Evolutionary conservation across 192 early-diverging fungal species (phyloP).

Genomic region (Gamsiella multidivaricata): DNA sequence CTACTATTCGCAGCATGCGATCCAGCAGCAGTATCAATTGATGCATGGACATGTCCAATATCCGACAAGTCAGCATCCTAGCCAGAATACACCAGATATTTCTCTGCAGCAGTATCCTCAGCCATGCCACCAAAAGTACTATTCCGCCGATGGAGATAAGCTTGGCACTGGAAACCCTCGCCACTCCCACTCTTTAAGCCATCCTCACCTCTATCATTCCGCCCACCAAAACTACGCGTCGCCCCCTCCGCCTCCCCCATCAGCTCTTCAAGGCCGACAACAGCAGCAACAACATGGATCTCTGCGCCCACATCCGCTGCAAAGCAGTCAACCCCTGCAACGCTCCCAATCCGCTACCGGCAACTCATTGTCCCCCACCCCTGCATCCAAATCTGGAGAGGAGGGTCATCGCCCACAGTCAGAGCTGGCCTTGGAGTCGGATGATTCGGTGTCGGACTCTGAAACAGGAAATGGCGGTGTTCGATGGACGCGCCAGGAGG

Average conservation of each 20-base stretch:
- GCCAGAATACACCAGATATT: background rate
- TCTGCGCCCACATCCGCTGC: background rate
- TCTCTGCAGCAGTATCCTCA: background rate
- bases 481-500: slow-evolving; percentile 46
- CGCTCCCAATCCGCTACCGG: slow-evolving; percentile 15
- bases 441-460: slow-evolving; percentile 30
- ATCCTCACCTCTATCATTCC: background rate
- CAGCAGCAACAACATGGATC: slow-evolving; percentile 8
- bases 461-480: slow-evolving; percentile 3
- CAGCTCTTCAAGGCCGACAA: background rate
- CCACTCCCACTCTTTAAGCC: slow-evolving; percentile 1
- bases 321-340: slow-evolving; percentile 14
- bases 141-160: too few species aligned
- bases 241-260: slow-evolving; percentile 21
- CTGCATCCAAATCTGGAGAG: background rate
- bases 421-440: slow-evolving; percentile 22
- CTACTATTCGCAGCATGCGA: too few species aligned
- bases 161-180: too few species aligned
- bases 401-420: slow-evolving; percentile 1
- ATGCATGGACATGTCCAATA: background rate
- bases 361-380: slow-evolving; percentile 1
- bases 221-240: slow-evolving; percentile 25
- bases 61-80: background rate
- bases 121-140: background rate
- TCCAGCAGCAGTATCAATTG: slow-evolving; percentile 5